Percentiles rank a stretch among this genome's conserved stretches.
These are phyloP conservation scores for Sporisorium scitamineum DNA, from an alignment of 1,284 basidiomycete species.

Conservation along the genomic window DNA sequence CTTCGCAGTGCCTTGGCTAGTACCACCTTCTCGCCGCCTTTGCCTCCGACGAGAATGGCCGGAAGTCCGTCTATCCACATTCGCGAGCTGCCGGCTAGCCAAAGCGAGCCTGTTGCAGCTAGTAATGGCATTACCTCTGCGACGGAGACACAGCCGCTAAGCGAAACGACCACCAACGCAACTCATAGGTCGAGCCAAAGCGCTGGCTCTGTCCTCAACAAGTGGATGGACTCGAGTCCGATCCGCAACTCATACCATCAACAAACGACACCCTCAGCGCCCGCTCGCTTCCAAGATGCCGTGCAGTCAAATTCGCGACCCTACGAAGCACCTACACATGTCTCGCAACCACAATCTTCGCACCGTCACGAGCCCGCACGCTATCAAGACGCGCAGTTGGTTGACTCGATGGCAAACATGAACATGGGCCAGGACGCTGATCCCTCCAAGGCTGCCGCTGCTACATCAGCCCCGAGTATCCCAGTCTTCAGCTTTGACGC, in stretches of 20 bases:
- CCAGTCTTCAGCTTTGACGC: slow-evolving; percentile 35
- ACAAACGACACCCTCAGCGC: slow-evolving; percentile 10
- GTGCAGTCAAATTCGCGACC: slow-evolving; percentile 3
- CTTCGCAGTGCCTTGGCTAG: slow-evolving; percentile 41
- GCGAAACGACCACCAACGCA: neutral
- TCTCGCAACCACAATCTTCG: neutral
- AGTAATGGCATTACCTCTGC: neutral
- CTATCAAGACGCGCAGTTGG: slow-evolving; percentile 26
- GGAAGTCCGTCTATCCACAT: slow-evolving; percentile 12
- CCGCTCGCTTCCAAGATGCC: slow-evolving; percentile 31
- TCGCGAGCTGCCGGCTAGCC: slow-evolving; percentile 29
- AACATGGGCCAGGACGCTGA: slow-evolving; percentile 5
- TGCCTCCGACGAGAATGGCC: slow-evolving; percentile 23
- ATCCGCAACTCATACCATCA: neutral
- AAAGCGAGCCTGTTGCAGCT: slow-evolving; percentile 39
- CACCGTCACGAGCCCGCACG: slow-evolving; percentile 27
- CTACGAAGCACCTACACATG: neutral
- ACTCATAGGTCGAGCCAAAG: slow-evolving; percentile 33
- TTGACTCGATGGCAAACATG: slow-evolving; percentile 28
- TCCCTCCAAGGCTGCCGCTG: neutral
- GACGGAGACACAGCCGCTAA: neutral
- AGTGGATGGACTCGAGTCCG: slow-evolving; percentile 8
- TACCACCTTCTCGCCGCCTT: slow-evolving; percentile 44
- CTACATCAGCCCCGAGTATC: slow-evolving; percentile 3
- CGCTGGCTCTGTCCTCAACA: slow-evolving; percentile 19